Evolutionary conservation across 352 stramenopile genomes (phyloP).

Genomic region (Globisporangium splendens): DNA sequence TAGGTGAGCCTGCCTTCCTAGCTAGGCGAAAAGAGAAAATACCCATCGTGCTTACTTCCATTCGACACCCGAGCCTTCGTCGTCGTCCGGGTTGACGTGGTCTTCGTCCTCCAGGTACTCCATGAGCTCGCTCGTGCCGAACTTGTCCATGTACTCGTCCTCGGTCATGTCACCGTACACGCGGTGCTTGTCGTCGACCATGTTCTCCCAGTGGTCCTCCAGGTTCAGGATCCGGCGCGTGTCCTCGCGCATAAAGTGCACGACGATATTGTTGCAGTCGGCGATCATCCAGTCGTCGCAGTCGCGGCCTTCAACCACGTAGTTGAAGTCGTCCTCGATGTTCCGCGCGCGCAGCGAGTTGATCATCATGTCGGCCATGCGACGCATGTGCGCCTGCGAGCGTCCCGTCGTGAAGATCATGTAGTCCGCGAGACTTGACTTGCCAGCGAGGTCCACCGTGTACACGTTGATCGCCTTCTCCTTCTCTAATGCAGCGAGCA

Average conservation of each 20-base stretch:
- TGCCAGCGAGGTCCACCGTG: conserved; percentile 66
- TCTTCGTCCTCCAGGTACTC: conserved; percentile 74
- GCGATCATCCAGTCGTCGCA: conserved; percentile 93
- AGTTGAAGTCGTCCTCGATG: conserved; percentile 73
- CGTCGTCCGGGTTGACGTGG: conserved; percentile 27
- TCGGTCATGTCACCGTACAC: conserved; percentile 79
- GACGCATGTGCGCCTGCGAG: conserved; percentile 82
- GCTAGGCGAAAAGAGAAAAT: not conserved
- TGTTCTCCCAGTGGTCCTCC: conserved; percentile 82
- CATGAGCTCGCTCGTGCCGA: conserved; percentile 83
- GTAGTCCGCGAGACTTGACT: conserved; percentile 80
- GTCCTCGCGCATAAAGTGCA: conserved; percentile 83
- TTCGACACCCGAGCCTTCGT: conserved; percentile 38
- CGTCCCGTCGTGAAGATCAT: conserved; percentile 89
- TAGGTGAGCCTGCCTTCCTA: not conserved
- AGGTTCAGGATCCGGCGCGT: conserved; percentile 71
- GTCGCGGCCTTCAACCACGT: conserved; percentile 82
- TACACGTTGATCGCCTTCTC: conserved; percentile 81
- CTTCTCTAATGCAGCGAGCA: conserved; percentile 53
- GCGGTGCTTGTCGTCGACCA: conserved; percentile 79
- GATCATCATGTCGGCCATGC: conserved; percentile 87
- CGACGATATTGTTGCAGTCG: conserved; percentile 88
- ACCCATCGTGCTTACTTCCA: conserved; percentile 45
- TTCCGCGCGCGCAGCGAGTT: conserved; percentile 73
- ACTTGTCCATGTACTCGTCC: conserved; percentile 88